Percentiles rank a stretch among this genome's conserved stretches.
Conservation (phyloP, 192 early-diverging fungal species). For the Glomus cerebriforme region DNA sequence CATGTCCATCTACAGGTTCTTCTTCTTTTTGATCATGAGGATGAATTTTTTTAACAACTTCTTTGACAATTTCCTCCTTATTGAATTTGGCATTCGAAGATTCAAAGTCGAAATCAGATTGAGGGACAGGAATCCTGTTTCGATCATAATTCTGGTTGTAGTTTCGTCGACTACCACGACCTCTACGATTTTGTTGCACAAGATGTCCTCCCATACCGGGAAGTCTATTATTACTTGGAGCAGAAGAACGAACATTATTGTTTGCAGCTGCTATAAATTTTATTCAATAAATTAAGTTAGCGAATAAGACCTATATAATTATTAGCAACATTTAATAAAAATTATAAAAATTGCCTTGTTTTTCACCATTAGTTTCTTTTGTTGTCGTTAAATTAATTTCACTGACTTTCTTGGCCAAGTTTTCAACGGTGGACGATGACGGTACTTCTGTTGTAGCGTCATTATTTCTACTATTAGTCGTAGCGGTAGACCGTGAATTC, state of each 20-base stretch:
- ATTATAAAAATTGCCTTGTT: neutral
- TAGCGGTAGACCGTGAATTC: constrained; percentile 10
- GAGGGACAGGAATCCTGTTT: constrained; percentile 51
- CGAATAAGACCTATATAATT: neutral
- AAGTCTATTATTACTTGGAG: constrained; percentile 45
- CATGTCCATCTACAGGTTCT: constrained; percentile 38
- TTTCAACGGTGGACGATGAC: constrained; percentile 51
- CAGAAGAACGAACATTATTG: constrained; percentile 32
- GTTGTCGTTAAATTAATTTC: constrained; percentile 48
- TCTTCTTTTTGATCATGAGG: constrained; percentile 42
- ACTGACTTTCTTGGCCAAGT: constrained; percentile 58
- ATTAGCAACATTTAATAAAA: neutral
- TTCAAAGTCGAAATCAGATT: constrained; percentile 94
- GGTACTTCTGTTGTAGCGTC: constrained; percentile 45
- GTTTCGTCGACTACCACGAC: constrained; percentile 45
- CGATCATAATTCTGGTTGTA: constrained; percentile 44
- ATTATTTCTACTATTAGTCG: constrained; percentile 35
- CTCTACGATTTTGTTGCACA: constrained; percentile 46
- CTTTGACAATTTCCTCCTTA: constrained; percentile 80
- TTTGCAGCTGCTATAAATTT: neutral
- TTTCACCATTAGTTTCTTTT: constrained; percentile 18
- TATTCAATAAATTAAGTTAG: neutral
- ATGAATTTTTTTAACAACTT: constrained; percentile 59
- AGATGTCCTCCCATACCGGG: constrained; percentile 58
- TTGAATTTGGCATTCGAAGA: constrained; percentile 94